Evolutionary conservation across 1,284 basidiomycete genomes (phyloP), one percentile per base, ranked within the genome.

Genomic region (Cutaneotrichosporon cavernicola): DNA sequence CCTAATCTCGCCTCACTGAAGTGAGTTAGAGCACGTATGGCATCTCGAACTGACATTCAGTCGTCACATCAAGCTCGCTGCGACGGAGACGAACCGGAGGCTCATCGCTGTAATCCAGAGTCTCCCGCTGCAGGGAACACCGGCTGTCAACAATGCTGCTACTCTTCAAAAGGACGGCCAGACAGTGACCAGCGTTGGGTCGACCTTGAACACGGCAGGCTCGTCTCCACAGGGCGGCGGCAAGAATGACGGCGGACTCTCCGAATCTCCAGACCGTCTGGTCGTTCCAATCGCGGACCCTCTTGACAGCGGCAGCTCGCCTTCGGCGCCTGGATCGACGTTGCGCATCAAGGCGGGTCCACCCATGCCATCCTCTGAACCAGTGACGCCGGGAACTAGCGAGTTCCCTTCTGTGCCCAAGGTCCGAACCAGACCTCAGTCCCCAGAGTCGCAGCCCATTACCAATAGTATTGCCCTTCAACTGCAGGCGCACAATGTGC

Each of bases 101-200:
- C 87, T 99, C 16, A 87, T 89, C 66, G 85, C 85, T 56, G 92
- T 95, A 51, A 92, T 99, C 32, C 91, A 96, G 76, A 85, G 86
- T 34, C 84, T 96, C 1, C 91, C 93, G 1, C 69, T 68, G 85
- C 88, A 85, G 36, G 87, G 89, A 7, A 72, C 82, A 81, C 58
- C 81, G 80, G 72, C 69, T 76, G 64, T 72, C 5, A 31, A 50
- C 30, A 32, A 26, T 36, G 51, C 65, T 21, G 40, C 67, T 10
- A 58, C 62, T 5, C 21, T 51, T 57, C 18, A 46, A 10, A 57
- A 36, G 21, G 53, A 47, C 31, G 52, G 26, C 14, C 30, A n/a
- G 58, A 38, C 58, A 10, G 38, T 49, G 11, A 30, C 49, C 26
- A 43, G 51, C 18, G 22, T 18, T 4, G 51, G 58, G 8, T 60